Evolutionary conservation across 169 alveolate species (phyloP), one percentile per base, ranked within the genome.

Genomic region (Plasmodium vivax): DNA sequence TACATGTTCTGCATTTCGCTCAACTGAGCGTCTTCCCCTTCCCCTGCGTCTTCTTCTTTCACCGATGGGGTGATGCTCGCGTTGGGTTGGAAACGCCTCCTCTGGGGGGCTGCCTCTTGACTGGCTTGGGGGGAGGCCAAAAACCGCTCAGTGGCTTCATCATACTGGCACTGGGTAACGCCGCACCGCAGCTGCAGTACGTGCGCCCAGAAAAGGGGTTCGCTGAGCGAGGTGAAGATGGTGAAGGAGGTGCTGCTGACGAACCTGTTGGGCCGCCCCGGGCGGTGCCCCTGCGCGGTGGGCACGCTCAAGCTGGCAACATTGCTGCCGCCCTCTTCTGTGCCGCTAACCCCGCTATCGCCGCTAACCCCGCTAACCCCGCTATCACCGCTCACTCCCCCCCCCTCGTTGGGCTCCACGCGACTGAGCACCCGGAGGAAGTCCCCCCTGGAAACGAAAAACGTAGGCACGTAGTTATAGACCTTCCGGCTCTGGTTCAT

Each of bases 401-500:
- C 51, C 51, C 43, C 27, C 68, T 23, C n/a, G 30, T 85, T 85
- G 32, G 56, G 27, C 10, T 2, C 23, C 23, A 51, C 14, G 45
- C 92, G 83, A 3, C 85, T 38, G 10, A 92, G 32, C 8, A 92
- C 43, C 2, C 47, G 77, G 41, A 92, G 30, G 75, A 82, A 82
- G 45, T 92, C 75, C 5, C 41, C 43, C 5, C 77, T 92, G 27
- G 45, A 7, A 2, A 92, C 74, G 41, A 38, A 92, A 23, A 92
- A 92, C 14, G 84, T 81, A 1, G 95, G 95, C 0, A 92, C 36
- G 41, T 92, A 92, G 16, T 92, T 92, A 56, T 47, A 92, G 2
- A 92, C 92, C 77, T 92, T 82, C 41, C 73, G 54, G 51, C 87
- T 82, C 43, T 92, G 43, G 77, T 92, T 92, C 12, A 72, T 23